A percentile compares a stretch with the other conserved stretches of the same genome.
Conservation (phyloP, 139 green algal genomes). For the Eudorina sp. region DNA sequence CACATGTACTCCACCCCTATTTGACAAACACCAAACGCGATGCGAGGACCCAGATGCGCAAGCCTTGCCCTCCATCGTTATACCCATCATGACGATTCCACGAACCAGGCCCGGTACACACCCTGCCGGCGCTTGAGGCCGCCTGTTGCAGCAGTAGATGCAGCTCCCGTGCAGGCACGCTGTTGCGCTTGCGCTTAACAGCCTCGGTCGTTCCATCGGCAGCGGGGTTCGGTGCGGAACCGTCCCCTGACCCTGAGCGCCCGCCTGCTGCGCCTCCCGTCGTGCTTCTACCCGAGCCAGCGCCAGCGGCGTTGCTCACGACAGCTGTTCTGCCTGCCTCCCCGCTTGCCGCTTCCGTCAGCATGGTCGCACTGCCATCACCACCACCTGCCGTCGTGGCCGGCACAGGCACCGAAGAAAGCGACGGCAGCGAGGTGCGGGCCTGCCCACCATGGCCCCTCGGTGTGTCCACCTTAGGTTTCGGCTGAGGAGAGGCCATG, state of each 20-base stretch:
- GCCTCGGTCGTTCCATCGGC: background rate
- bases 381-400: background rate
- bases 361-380: too few relatives aligned
- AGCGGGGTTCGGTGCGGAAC: background rate
- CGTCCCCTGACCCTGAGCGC: background rate
- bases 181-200: conserved; percentile 32
- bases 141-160: conserved; percentile 38
- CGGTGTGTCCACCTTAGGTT: background rate
- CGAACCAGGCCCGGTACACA: background rate
- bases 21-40: too few relatives aligned
- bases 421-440: background rate
- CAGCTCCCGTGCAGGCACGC: conserved; percentile 31
- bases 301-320: too few relatives aligned
- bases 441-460: background rate
- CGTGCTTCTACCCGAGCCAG: background rate
- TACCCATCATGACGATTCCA: background rate
- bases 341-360: background rate
- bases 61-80: too few relatives aligned
- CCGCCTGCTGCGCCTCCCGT: too few relatives aligned
- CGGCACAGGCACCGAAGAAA: background rate
- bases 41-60: too few relatives aligned
- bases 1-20: too few relatives aligned
- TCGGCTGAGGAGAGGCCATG: background rate
- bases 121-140: background rate
- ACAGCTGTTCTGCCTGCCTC: background rate